Conservation (phyloP, 129 eudicot genomes). For the Mikania micrantha region DNA sequence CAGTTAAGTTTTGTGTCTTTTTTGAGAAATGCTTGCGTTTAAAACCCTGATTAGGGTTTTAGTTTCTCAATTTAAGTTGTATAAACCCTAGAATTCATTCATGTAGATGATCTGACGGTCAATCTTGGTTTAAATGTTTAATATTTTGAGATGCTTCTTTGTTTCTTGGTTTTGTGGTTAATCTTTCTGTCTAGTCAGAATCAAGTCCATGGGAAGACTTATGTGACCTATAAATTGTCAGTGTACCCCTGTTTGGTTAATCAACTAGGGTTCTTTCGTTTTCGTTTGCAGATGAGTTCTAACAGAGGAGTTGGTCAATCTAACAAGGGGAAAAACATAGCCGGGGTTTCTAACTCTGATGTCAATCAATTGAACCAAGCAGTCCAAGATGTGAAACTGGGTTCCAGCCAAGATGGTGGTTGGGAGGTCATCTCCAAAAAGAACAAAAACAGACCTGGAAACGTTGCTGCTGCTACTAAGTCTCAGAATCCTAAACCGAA, state of each 20-base stretch:
- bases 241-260: no score
- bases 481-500: background rate
- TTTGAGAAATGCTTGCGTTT: background rate
- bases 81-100: background rate
- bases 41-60: background rate
- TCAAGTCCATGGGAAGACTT: background rate
- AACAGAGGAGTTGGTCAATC: background rate
- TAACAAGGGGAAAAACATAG: background rate
- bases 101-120: background rate
- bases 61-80: background rate
- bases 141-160: background rate
- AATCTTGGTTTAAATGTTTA: background rate
- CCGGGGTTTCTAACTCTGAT: background rate
- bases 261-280: background rate
- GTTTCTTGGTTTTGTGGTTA: background rate
- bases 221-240: background rate
- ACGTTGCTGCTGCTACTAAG: background rate
- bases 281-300: background rate
- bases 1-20: no score
- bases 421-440: constrained; percentile 7
- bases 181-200: background rate
- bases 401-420: background rate
- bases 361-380: background rate
- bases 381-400: background rate
- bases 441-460: background rate